A percentile compares a stretch with the other conserved stretches of the same genome.
Evolutionary conservation across 164 flowering plant species (phyloP).

Genomic region (Pachysandra terminalis): DNA sequence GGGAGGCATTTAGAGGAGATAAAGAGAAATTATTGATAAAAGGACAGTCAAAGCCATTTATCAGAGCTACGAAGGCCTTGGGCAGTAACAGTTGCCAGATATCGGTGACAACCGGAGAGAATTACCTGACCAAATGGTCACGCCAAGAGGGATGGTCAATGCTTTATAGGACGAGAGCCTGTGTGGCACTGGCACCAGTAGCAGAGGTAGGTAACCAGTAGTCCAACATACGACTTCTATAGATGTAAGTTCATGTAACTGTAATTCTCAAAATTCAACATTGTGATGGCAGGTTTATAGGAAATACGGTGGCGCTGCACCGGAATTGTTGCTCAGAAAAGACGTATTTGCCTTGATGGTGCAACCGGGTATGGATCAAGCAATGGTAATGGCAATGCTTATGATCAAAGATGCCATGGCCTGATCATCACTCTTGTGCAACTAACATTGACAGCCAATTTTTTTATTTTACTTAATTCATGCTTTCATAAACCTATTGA

Average conservation of each 20-base stretch:
- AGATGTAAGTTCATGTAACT: too few species aligned
- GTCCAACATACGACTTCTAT: too few species aligned
- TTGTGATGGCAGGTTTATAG: conserved; percentile 19
- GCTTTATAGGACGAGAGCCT: conserved; percentile 10
- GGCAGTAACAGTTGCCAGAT: conserved; percentile 18
- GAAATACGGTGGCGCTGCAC: conserved; percentile 8
- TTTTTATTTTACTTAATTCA: too few species aligned
- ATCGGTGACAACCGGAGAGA: conserved; percentile 7
- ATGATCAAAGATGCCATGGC: too few species aligned
- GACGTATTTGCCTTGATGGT: conserved; percentile 19
- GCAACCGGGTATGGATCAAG: conserved; percentile 20
- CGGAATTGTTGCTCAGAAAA: conserved; percentile 12
- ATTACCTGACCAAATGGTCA: too few species aligned
- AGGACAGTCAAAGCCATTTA: background rate
- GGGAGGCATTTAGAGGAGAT: too few species aligned
- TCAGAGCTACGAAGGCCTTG: conserved; percentile 16
- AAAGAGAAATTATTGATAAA: conserved; percentile 3
- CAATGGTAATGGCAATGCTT: too few species aligned
- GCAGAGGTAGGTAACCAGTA: too few species aligned
- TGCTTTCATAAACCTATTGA: too few species aligned
- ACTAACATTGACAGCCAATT: too few species aligned
- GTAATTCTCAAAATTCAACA: too few species aligned
- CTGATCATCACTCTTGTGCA: too few species aligned
- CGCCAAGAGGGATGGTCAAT: conserved; percentile 18
- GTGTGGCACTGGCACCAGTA: conserved; percentile 4